These are phyloP conservation scores for Sclerotinia subarctica DNA, from an alignment of 2,329 filamentous ascomycete species.

Conservation along the genomic window DNA sequence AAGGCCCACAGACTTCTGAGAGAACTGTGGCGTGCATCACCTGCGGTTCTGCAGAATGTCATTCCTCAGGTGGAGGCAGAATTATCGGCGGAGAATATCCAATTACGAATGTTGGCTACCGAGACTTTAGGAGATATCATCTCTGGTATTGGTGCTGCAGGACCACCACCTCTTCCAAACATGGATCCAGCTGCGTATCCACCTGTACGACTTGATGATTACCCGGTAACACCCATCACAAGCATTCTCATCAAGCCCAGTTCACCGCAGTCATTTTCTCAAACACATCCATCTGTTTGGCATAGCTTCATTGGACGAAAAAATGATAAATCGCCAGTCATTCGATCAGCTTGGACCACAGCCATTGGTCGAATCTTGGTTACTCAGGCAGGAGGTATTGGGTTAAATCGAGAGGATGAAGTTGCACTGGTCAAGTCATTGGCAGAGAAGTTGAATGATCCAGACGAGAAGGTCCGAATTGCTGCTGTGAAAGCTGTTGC, in stretches of 20 bases:
- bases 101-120: slow-evolving; percentile 81
- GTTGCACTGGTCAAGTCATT: slow-evolving; percentile 68
- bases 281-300: slow-evolving; percentile 75
- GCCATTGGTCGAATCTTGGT: slow-evolving; percentile 80
- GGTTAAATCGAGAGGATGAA: slow-evolving; percentile 80
- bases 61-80: slow-evolving; percentile 92
- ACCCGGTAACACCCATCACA: slow-evolving; percentile 50
- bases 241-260: slow-evolving; percentile 75
- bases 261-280: slow-evolving; percentile 84
- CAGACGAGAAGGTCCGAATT: slow-evolving; percentile 85
- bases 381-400: slow-evolving; percentile 89
- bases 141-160: slow-evolving; percentile 87
- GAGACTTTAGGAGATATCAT: slow-evolving; percentile 95
- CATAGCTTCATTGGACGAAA: slow-evolving; percentile 79
- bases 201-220: slow-evolving; percentile 63
- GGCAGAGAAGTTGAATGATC: slow-evolving; percentile 78
- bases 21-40: slow-evolving; percentile 90
- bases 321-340: slow-evolving; percentile 79
- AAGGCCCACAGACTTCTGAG: slow-evolving; percentile 88
- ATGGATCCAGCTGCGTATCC: slow-evolving; percentile 85
- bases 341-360: slow-evolving; percentile 83
- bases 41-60: slow-evolving; percentile 85
- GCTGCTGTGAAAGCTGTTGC: slow-evolving; percentile 84
- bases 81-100: slow-evolving; percentile 82
- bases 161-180: slow-evolving; percentile 67